Evolutionary conservation across 2,329 filamentous ascomycete genomes (phyloP).

Genomic region (Alternaria dauci): DNA sequence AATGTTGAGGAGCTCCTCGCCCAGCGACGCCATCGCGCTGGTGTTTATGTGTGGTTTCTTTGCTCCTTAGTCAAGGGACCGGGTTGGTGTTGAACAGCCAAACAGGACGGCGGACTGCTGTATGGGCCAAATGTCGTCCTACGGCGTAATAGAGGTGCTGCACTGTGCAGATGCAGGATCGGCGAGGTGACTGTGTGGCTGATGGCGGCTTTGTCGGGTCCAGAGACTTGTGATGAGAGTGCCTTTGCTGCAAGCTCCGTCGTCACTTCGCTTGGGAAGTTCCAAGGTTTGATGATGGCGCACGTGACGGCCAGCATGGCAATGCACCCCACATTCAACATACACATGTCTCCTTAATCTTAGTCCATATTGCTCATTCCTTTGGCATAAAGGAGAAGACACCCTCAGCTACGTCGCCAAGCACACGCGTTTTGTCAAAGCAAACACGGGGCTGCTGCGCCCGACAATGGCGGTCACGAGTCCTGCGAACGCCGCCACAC

Average conservation of each 20-base stretch:
- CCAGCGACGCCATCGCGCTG: conserved; percentile 82
- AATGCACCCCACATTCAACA: conserved; percentile 19
- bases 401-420: conserved; percentile 10
- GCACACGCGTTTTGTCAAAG: conserved; percentile 12
- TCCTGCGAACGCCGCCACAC: conserved; percentile 4
- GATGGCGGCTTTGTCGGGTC: conserved; percentile 24
- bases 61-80: conserved; percentile 34
- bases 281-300: conserved; percentile 22
- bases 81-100: conserved; percentile 35
- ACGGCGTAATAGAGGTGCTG: conserved; percentile 13
- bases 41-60: conserved; percentile 25
- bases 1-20: conserved; percentile 91
- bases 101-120: conserved; percentile 30
- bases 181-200: conserved; percentile 11
- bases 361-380: conserved; percentile 15
- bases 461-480: conserved; percentile 1
- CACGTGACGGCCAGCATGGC: conserved; percentile 23
- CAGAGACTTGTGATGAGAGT: conserved; percentile 37
- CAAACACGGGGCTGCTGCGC: conserved; percentile 7
- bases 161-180: conserved; percentile 15
- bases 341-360: conserved; percentile 37
- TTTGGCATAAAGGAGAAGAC: conserved; percentile 36
- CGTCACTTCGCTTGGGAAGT: conserved; percentile 38
- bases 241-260: conserved; percentile 30
- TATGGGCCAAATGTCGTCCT: conserved; percentile 12